Percentiles rank a stretch among this genome's conserved stretches.
Evolutionary conservation across 2,329 filamentous ascomycete species (phyloP).

Genomic region (Plectosphaerella sp.): DNA sequence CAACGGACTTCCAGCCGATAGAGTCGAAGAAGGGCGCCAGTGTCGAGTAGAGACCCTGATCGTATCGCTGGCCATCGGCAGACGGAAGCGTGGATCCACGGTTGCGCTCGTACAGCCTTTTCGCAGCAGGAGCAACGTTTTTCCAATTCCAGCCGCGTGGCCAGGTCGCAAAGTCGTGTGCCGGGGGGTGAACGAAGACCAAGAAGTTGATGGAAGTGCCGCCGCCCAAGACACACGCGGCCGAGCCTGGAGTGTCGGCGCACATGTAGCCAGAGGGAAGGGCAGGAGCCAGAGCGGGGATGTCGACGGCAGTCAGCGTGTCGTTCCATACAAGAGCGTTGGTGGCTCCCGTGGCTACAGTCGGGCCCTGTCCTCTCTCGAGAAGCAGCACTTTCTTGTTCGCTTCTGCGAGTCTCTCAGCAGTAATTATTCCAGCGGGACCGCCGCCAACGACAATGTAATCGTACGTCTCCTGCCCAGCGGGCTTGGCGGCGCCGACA

Average conservation of each 20-base stretch:
- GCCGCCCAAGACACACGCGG: slow-evolving; percentile 25
- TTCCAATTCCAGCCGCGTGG: slow-evolving; percentile 14
- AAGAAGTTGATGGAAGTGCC: slow-evolving; percentile 21
- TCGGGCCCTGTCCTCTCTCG: slow-evolving; percentile 9
- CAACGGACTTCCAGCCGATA: slow-evolving; percentile 11
- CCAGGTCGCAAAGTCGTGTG: slow-evolving; percentile 5
- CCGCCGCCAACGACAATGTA: slow-evolving; percentile 13
- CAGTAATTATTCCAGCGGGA: slow-evolving; percentile 10
- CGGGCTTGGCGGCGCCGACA: background rate
- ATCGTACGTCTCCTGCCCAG: slow-evolving; percentile 7
- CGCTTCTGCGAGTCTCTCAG: slow-evolving; percentile 9
- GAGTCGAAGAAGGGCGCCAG: slow-evolving; percentile 10
- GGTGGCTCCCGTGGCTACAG: slow-evolving; percentile 11
- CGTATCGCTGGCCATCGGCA: slow-evolving; percentile 11
- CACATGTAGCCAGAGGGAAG: slow-evolving; percentile 12
- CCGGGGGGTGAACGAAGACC: slow-evolving; percentile 18
- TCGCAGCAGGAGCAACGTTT: slow-evolving; percentile 10
- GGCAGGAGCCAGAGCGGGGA: slow-evolving; percentile 15
- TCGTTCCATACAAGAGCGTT: slow-evolving; percentile 19
- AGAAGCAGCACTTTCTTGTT: slow-evolving; percentile 11
- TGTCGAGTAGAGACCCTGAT: slow-evolving; percentile 10
- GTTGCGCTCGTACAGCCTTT: slow-evolving; percentile 11
- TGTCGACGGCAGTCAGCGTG: slow-evolving; percentile 15
- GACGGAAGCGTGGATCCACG: slow-evolving; percentile 13
- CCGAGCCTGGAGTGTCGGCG: slow-evolving; percentile 19